Conservation (phyloP, 108 stramenopile species). For the Bacterosira constricta region DNA sequence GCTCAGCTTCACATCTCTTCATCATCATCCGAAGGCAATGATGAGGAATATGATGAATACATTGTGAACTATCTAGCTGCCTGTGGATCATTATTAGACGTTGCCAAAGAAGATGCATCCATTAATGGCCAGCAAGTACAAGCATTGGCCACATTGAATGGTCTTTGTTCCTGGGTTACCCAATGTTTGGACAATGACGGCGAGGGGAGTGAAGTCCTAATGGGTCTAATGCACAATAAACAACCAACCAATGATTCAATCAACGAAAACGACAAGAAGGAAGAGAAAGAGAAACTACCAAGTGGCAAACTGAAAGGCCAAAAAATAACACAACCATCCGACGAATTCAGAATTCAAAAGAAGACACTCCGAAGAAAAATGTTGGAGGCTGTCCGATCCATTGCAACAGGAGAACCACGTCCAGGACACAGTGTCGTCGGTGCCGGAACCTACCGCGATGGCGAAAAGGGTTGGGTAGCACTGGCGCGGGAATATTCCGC, state of each 20-base stretch:
- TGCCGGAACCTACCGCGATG: constrained; percentile 70
- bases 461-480: constrained; percentile 58
- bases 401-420: constrained; percentile 75
- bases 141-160: constrained; percentile 68
- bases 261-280: background rate
- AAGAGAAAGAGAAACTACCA: background rate
- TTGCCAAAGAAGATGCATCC: constrained; percentile 65
- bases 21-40: background rate
- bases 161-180: constrained; percentile 71
- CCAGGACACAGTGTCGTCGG: constrained; percentile 73
- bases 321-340: constrained; percentile 4
- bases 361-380: constrained; percentile 18
- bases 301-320: constrained; percentile 26
- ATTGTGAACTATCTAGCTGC: constrained; percentile 31
- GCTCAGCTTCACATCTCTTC: constrained; percentile 30
- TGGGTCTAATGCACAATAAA: constrained; percentile 19
- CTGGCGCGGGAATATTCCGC: constrained; percentile 65
- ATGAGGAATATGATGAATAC: background rate
- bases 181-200: constrained; percentile 44
- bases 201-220: constrained; percentile 33
- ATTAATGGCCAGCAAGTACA: constrained; percentile 80
- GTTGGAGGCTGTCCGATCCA: constrained; percentile 68
- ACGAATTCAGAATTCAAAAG: background rate
- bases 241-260: too few species aligned
- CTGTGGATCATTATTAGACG: constrained; percentile 62